Conservation (phyloP, 805 yeast species). For the Saccharomyces eubayanus region DNA sequence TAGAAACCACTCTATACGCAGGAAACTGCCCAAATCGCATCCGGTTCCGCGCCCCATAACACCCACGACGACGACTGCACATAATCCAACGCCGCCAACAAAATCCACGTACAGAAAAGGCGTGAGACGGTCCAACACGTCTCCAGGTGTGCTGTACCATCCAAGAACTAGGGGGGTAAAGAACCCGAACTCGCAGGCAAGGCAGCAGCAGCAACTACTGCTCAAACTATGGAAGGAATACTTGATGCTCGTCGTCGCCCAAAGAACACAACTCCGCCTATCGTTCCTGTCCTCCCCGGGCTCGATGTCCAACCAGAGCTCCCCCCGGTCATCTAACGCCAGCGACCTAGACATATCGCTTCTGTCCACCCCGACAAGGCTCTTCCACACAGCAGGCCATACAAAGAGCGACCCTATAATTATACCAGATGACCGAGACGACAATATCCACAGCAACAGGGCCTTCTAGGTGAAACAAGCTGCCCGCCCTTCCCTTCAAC, state of each 20-base stretch:
- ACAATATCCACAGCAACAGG: background rate
- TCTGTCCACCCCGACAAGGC: background rate
- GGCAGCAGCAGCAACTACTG: background rate
- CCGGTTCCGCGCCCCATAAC: background rate
- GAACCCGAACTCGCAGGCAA: background rate
- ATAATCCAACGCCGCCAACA: background rate
- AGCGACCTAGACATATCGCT: background rate
- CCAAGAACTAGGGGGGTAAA: background rate
- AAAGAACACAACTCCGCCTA: slow-evolving; percentile 29
- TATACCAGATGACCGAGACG: background rate
- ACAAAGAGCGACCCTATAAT: background rate
- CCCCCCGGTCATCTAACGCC: background rate
- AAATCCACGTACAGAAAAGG: background rate
- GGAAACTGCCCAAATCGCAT: slow-evolving; percentile 3
- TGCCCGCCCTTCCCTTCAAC: background rate
- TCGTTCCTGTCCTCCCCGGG: slow-evolving; percentile 3
- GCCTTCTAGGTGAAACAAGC: background rate
- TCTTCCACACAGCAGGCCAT: background rate
- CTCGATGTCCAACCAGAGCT: background rate
- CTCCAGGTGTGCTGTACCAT: background rate
- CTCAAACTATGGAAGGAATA: slow-evolving; percentile 29
- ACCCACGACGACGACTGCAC: background rate
- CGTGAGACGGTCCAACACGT: background rate
- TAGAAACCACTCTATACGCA: slow-evolving; percentile 2
- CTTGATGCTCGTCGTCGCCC: slow-evolving; percentile 26